These are phyloP conservation scores for Botrytis porri DNA, from an alignment of 2,329 filamentous ascomycete genomes.

Conservation along the genomic window DNA sequence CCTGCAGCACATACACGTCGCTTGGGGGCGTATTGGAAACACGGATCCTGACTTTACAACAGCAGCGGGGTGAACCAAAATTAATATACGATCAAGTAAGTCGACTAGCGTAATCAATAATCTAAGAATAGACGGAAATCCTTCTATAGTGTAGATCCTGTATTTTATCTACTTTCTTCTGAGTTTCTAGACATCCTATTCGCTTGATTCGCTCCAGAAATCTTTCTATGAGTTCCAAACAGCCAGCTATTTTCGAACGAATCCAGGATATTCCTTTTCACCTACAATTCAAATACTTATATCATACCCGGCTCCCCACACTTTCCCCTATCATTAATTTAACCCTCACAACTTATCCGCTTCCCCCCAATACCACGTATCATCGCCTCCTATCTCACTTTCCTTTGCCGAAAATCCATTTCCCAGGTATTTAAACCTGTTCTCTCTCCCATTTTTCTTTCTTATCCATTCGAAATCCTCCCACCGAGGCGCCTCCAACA, in stretches of 20 bases:
- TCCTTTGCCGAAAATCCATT: slow-evolving; percentile 24
- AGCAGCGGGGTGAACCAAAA: neutral
- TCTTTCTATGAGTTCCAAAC: neutral
- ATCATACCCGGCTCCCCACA: fast-evolving
- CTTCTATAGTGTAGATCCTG: neutral
- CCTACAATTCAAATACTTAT: neutral
- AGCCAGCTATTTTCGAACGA: neutral
- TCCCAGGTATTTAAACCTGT: slow-evolving; percentile 24
- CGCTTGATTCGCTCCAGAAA: neutral
- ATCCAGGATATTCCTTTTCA: neutral
- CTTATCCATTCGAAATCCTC: slow-evolving; percentile 23
- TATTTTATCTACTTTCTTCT: neutral
- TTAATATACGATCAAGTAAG: neutral
- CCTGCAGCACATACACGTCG: neutral
- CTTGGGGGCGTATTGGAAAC: neutral
- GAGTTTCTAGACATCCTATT: no score
- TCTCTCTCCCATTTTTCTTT: neutral
- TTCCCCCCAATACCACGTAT: slow-evolving; percentile 20
- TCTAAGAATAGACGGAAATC: neutral
- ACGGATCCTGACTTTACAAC: neutral
- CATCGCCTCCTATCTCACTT: neutral
- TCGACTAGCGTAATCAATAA: neutral
- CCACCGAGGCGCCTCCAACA: slow-evolving; percentile 17
- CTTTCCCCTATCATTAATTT: no score
- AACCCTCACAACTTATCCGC: neutral